phyloP scores from a whole-genome alignment of 148 eudicot genomes.

The Nyssa sinensis region DNA sequence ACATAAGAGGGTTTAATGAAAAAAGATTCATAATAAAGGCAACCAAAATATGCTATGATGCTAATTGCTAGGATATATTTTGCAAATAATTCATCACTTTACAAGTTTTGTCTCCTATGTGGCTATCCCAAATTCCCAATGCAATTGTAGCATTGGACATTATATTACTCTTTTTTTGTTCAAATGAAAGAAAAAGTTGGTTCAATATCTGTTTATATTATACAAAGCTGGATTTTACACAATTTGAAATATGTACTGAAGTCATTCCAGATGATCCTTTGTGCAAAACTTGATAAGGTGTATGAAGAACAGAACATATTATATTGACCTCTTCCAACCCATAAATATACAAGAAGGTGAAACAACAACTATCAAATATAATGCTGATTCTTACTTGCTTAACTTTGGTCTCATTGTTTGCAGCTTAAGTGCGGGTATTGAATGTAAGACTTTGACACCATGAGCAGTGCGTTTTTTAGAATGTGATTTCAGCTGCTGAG shows the following conservation, averaged over 20 bases:
- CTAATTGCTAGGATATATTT: background rate
- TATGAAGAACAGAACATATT: background rate
- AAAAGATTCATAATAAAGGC: background rate
- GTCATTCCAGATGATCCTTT: background rate
- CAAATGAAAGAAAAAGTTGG: background rate
- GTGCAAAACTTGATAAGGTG: background rate
- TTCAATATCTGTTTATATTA: background rate
- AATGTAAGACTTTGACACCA: constrained; percentile 88
- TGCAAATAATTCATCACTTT: no score
- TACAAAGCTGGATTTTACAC: background rate
- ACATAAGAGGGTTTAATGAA: no score
- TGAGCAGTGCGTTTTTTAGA: constrained; percentile 84
- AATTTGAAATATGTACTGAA: background rate
- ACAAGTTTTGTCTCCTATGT: background rate
- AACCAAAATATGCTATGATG: background rate
- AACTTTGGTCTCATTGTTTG: constrained; percentile 89
- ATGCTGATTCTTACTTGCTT: constrained; percentile 73
- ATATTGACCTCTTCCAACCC: background rate
- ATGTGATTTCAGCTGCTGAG: constrained; percentile 84
- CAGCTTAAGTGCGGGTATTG: constrained; percentile 81
- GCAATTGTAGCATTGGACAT: background rate
- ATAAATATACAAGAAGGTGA: background rate
- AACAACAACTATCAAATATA: background rate
- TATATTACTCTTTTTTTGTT: background rate
- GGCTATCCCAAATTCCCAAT: background rate